Conservation (phyloP, 1,284 basidiomycete species). For the Fistulina hepatica region DNA sequence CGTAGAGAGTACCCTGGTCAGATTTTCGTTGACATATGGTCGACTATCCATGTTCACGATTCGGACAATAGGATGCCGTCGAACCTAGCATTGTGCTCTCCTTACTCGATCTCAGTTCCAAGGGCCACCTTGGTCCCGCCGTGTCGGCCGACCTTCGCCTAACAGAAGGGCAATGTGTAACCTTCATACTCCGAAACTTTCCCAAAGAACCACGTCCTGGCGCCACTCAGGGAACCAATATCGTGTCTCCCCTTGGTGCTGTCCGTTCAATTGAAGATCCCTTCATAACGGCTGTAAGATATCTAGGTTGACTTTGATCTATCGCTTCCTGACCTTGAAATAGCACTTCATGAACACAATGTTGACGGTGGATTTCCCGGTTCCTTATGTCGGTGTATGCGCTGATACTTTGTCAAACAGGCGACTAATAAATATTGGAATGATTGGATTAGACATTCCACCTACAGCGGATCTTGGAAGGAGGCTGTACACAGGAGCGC, state of each 20-base stretch:
- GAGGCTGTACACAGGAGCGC: constrained; percentile 84
- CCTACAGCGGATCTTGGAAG: constrained; percentile 87
- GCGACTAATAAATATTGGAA: constrained; percentile 83
- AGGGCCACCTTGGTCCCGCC: constrained; percentile 57
- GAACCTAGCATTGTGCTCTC: constrained; percentile 46
- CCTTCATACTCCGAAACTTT: constrained; percentile 68
- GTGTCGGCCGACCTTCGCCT: constrained; percentile 48
- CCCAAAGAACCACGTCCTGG: too few relatives aligned
- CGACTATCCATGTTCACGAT: constrained; percentile 2
- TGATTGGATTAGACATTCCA: constrained; percentile 71
- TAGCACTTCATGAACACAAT: too few relatives aligned
- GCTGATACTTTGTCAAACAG: constrained; percentile 27
- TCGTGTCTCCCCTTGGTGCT: too few relatives aligned
- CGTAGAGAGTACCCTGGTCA: constrained; percentile 39
- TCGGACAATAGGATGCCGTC: constrained; percentile 32
- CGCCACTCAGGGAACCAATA: too few relatives aligned
- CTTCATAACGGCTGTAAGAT: too few relatives aligned
- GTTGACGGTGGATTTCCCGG: constrained; percentile 1
- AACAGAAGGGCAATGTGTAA: constrained; percentile 74
- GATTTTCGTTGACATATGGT: constrained; percentile 1
- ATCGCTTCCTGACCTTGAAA: too few relatives aligned
- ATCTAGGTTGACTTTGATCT: too few relatives aligned
- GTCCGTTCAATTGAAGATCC: too few relatives aligned
- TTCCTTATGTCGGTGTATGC: constrained; percentile 48
- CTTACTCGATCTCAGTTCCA: constrained; percentile 46